Percentiles rank a stretch among this genome's conserved stretches.
phyloP scores from a whole-genome alignment of 2,329 filamentous ascomycete genomes.

The Pleomassaria siparia region DNA sequence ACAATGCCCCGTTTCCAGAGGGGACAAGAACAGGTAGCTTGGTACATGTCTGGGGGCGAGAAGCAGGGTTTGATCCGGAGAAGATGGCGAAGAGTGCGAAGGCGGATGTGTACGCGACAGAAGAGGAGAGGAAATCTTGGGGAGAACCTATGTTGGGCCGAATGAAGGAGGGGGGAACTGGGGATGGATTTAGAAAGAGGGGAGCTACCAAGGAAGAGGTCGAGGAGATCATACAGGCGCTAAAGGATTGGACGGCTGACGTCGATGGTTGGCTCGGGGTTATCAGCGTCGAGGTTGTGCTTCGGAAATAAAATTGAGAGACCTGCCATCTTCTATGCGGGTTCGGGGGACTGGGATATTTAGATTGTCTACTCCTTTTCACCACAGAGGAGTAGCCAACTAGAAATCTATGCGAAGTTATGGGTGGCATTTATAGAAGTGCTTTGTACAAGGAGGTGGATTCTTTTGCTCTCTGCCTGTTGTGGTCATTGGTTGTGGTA shows the following conservation, averaged over 20 bases:
- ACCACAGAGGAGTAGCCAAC: too few relatives aligned
- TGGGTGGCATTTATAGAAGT: too few relatives aligned
- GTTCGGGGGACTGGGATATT: too few relatives aligned
- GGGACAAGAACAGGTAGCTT: constrained; percentile 14
- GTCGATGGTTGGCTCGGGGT: constrained; percentile 37
- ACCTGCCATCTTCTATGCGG: too few relatives aligned
- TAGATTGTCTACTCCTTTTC: too few relatives aligned
- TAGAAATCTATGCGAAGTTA: too few relatives aligned
- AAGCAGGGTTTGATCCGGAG: constrained; percentile 18
- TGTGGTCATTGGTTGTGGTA: too few relatives aligned
- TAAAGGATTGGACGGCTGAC: constrained; percentile 33
- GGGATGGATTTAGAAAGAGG: constrained; percentile 27
- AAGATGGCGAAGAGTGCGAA: constrained; percentile 17
- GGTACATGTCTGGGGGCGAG: constrained; percentile 29
- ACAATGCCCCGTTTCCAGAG: constrained; percentile 23
- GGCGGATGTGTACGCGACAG: constrained; percentile 7
- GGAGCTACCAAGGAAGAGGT: constrained; percentile 34
- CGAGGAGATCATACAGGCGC: constrained; percentile 34
- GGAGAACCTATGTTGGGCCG: constrained; percentile 14
- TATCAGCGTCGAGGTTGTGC: constrained; percentile 37
- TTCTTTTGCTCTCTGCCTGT: too few relatives aligned
- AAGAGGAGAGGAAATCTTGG: constrained; percentile 30
- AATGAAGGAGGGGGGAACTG: constrained; percentile 17
- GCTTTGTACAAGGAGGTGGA: too few relatives aligned
- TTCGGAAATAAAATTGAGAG: not conserved